Conservation (phyloP, 2,329 filamentous ascomycete genomes). For the Aphanocladium album region DNA sequence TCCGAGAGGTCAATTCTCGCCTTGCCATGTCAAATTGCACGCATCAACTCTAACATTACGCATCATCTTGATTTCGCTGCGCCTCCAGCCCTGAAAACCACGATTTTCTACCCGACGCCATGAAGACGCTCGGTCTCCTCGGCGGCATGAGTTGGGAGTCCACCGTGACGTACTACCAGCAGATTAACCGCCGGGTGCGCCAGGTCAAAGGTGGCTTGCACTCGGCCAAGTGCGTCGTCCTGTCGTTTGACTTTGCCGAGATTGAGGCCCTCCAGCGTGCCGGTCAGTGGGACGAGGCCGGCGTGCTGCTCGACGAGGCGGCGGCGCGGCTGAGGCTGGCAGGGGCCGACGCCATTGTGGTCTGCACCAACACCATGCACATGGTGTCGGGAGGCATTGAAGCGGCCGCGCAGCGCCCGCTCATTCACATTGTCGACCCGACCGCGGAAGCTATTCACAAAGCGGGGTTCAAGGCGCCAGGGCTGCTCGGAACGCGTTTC, state of each 20-base stretch:
- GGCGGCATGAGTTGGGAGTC: slow-evolving; percentile 26
- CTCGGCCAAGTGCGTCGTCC: slow-evolving; percentile 19
- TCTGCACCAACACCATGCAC: slow-evolving; percentile 25
- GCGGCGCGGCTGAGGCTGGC: slow-evolving; percentile 15
- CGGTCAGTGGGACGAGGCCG: slow-evolving; percentile 17
- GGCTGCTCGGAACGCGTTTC: slow-evolving; percentile 20
- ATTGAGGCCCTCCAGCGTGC: slow-evolving; percentile 18
- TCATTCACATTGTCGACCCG: slow-evolving; percentile 22
- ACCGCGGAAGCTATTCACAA: slow-evolving; percentile 17
- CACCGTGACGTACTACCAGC: slow-evolving; percentile 22
- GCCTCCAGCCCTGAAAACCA: too few relatives aligned
- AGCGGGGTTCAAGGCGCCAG: slow-evolving; percentile 16
- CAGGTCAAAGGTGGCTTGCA: slow-evolving; percentile 20
- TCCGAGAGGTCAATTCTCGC: background rate
- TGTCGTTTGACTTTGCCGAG: slow-evolving; percentile 23
- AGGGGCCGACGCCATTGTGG: slow-evolving; percentile 20
- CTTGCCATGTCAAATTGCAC: background rate
- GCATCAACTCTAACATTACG: too few relatives aligned
- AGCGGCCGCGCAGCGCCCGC: slow-evolving; percentile 12
- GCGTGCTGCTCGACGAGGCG: slow-evolving; percentile 16
- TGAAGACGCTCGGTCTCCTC: slow-evolving; percentile 23
- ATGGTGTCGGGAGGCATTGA: slow-evolving; percentile 17
- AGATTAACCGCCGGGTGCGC: slow-evolving; percentile 22
- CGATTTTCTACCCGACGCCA: slow-evolving; percentile 6
- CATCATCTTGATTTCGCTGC: slow-evolving; percentile 20